These are phyloP conservation scores for Periconia macrospinosa DNA, from an alignment of 2,329 filamentous ascomycete genomes.

Conservation along the genomic window DNA sequence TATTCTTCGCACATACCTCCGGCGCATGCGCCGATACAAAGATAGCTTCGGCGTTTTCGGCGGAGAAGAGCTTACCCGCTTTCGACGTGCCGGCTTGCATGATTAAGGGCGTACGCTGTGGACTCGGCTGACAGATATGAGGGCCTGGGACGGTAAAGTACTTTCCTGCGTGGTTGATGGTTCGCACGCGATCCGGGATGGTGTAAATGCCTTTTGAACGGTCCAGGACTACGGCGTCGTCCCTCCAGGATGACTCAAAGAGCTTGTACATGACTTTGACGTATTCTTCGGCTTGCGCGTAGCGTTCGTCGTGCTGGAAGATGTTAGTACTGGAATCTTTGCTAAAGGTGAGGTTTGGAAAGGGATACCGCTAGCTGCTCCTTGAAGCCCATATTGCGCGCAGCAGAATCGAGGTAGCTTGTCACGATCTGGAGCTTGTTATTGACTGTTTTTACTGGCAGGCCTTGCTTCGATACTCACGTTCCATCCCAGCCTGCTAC, in stretches of 20 bases:
- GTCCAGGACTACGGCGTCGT: conserved; percentile 66
- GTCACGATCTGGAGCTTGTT: conserved; percentile 59
- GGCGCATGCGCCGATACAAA: conserved; percentile 70
- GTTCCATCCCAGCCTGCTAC: conserved; percentile 11
- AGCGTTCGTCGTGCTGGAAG: conserved; percentile 65
- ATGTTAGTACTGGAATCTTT: conserved; percentile 7
- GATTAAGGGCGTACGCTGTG: conserved; percentile 69
- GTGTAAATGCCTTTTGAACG: conserved; percentile 63
- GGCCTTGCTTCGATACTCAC: not conserved
- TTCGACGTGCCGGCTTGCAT: conserved; percentile 71
- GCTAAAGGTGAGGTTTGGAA: conserved; percentile 54
- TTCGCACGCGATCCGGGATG: conserved; percentile 59
- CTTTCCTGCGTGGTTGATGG: conserved; percentile 69
- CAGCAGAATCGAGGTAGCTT: conserved; percentile 68
- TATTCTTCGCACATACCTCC: conserved; percentile 61
- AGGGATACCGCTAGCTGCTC: conserved; percentile 61
- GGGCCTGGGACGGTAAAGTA: conserved; percentile 67
- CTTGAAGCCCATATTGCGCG: conserved; percentile 62
- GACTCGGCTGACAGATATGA: conserved; percentile 65
- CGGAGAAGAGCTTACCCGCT: conserved; percentile 67
- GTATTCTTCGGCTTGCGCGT: conserved; percentile 70
- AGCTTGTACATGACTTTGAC: conserved; percentile 71
- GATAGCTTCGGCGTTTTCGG: conserved; percentile 71
- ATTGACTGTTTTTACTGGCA: not conserved
- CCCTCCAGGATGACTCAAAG: conserved; percentile 67